These are phyloP conservation scores for Eudorina sp. DNA, from an alignment of 139 green algal species.

Conservation along the genomic window DNA sequence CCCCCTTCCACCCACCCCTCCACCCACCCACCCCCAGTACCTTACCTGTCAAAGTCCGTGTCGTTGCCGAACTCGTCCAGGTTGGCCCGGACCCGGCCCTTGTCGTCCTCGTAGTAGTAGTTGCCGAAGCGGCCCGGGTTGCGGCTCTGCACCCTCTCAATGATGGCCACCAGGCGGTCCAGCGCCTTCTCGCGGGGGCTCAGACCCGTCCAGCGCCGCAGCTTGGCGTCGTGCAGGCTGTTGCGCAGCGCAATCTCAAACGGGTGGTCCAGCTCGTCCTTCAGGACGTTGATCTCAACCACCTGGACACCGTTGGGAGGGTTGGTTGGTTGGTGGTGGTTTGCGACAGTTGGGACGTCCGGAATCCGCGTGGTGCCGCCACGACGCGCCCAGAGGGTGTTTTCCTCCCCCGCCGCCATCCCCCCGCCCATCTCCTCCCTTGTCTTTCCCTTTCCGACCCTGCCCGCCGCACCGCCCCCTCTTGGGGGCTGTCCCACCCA, in stretches of 20 bases:
- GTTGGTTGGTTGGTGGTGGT: no score
- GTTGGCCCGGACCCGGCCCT: slow-evolving; percentile 28
- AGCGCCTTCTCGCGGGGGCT: slow-evolving; percentile 60
- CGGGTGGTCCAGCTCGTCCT: slow-evolving; percentile 63
- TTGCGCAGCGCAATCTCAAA: slow-evolving; percentile 55
- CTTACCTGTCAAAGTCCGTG: slow-evolving; percentile 60
- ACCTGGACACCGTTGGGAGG: slow-evolving; percentile 25
- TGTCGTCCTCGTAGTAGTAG: slow-evolving; percentile 40
- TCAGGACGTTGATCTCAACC: slow-evolving; percentile 27
- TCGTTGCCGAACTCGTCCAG: slow-evolving; percentile 50
- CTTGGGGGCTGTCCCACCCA: no score
- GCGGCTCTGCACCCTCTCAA: slow-evolving; percentile 43
- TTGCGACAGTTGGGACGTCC: no score
- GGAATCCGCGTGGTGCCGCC: no score
- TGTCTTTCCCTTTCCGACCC: no score
- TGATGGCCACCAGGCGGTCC: slow-evolving; percentile 55
- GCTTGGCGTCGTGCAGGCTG: slow-evolving; percentile 65
- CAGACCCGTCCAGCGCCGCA: slow-evolving; percentile 62
- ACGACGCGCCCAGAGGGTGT: no score
- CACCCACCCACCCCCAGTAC: neutral
- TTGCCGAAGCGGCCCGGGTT: slow-evolving; percentile 18
- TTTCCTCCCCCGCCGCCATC: no score
- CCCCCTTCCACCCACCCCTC: neutral
- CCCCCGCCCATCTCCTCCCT: no score
- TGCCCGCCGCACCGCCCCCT: no score